Evolutionary conservation across 768 basidiomycete genomes (phyloP).

Genomic region (Suillus subaureus): DNA sequence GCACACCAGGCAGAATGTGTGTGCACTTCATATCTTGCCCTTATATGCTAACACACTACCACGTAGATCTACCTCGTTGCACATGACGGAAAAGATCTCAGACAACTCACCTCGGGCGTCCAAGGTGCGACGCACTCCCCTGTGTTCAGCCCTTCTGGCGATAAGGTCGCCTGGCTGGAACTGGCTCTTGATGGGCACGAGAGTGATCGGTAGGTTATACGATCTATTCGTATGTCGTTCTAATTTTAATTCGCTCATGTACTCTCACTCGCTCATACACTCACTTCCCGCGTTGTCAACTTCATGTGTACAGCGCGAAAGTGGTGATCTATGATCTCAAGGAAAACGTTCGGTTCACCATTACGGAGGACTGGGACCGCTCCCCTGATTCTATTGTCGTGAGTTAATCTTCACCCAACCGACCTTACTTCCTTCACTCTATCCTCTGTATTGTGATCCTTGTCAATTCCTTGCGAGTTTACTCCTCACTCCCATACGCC

Average conservation of each 20-base stretch:
- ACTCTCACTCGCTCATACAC: not conserved
- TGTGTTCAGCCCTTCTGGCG: constrained; percentile 64
- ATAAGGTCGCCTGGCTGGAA: constrained; percentile 86
- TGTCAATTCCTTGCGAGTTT: not conserved
- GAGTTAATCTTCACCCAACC: not conserved
- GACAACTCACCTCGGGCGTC: constrained; percentile 77
- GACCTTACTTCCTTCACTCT: not conserved
- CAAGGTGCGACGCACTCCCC: constrained; percentile 85
- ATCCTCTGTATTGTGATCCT: not conserved
- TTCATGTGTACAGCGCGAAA: constrained; percentile 52
- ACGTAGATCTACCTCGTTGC: constrained; percentile 70
- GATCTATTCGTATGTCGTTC: not conserved
- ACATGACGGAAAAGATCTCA: constrained; percentile 53
- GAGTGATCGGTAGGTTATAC: constrained; percentile 62
- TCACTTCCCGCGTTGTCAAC: not conserved
- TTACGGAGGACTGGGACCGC: constrained; percentile 87
- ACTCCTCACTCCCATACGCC: no score
- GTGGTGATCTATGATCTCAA: constrained; percentile 78
- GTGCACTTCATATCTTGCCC: constrained; percentile 3
- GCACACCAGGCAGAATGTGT: constrained; percentile 90
- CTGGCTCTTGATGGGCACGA: constrained; percentile 89
- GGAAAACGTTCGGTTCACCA: constrained; percentile 65
- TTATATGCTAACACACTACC: constrained; percentile 5
- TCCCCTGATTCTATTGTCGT: constrained; percentile 50
- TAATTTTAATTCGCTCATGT: constrained; percentile 2